Percentiles rank a stretch among this genome's conserved stretches.
These are phyloP conservation scores for Diplogelasinospora grovesii DNA, from an alignment of 495 filamentous ascomycete genomes.

Conservation along the genomic window DNA sequence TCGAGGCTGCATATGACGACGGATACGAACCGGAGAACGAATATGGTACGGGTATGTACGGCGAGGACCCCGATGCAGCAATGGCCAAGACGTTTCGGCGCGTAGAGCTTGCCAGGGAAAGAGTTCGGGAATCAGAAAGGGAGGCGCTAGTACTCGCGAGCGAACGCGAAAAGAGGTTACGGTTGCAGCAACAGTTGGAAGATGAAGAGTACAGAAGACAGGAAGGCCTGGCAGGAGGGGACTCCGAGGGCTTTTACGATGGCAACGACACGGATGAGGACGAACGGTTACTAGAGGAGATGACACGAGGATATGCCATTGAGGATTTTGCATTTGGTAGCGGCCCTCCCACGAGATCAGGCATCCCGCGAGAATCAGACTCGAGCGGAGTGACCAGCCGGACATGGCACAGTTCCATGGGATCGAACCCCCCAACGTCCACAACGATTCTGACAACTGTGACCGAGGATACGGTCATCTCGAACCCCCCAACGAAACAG, in stretches of 20 bases:
- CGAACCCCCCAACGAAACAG: too few relatives aligned
- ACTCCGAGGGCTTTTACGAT: slow-evolving; percentile 47
- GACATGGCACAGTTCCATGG: slow-evolving; percentile 82
- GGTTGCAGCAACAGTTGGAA: slow-evolving; percentile 27
- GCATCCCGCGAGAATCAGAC: slow-evolving; percentile 79
- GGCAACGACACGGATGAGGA: slow-evolving; percentile 84
- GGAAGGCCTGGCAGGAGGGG: slow-evolving; percentile 14
- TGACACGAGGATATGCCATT: slow-evolving; percentile 80
- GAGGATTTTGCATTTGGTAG: slow-evolving; percentile 85
- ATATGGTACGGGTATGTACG: slow-evolving; percentile 33
- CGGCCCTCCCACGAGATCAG: slow-evolving; percentile 62
- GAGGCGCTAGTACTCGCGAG: slow-evolving; percentile 64
- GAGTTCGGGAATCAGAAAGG: slow-evolving; percentile 68
- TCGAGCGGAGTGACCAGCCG: slow-evolving; percentile 78
- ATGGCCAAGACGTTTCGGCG: slow-evolving; percentile 57
- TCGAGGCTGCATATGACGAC: slow-evolving; percentile 94
- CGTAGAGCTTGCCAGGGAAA: slow-evolving; percentile 72
- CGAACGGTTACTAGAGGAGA: slow-evolving; percentile 85
- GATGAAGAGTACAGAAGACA: slow-evolving; percentile 33
- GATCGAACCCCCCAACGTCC: slow-evolving; percentile 68
- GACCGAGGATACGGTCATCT: slow-evolving; percentile 48
- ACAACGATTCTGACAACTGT: slow-evolving; percentile 71
- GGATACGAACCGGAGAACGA: slow-evolving; percentile 67
- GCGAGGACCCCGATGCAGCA: slow-evolving; percentile 38
- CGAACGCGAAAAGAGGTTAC: slow-evolving; percentile 41